These are phyloP conservation scores for Rhodotorula glutinis DNA, from an alignment of 1,284 basidiomycete genomes.

Conservation along the genomic window DNA sequence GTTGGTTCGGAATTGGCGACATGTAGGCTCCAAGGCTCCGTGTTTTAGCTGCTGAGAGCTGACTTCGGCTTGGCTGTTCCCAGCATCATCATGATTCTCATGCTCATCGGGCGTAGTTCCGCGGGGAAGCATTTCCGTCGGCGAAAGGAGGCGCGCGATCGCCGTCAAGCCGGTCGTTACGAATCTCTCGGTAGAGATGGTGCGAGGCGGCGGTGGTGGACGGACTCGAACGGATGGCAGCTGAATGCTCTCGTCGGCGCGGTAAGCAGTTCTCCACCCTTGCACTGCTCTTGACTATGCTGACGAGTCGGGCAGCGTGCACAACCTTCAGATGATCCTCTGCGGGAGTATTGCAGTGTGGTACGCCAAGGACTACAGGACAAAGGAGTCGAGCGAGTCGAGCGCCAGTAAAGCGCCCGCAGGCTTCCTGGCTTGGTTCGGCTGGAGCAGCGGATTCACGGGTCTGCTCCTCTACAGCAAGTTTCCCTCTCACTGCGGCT, in stretches of 20 bases:
- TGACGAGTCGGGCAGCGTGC: too few species aligned
- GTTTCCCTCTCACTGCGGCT: background rate
- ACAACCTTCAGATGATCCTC: background rate
- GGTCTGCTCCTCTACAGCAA: conserved; percentile 1
- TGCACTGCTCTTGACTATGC: too few species aligned
- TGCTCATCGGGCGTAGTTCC: background rate
- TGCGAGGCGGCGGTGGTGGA: background rate
- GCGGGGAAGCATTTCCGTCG: background rate
- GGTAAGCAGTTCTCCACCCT: background rate
- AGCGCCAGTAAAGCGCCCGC: background rate
- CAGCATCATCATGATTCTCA: background rate
- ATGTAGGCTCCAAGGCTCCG: background rate
- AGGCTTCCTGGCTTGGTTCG: background rate
- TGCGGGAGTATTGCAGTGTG: background rate
- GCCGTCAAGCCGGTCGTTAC: background rate
- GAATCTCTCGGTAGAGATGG: background rate
- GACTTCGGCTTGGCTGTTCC: background rate
- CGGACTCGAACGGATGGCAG: background rate
- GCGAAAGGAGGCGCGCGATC: background rate
- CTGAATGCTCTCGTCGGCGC: background rate
- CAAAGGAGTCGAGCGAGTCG: background rate
- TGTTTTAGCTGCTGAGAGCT: background rate
- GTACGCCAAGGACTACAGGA: background rate
- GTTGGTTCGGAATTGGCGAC: conserved; percentile 7
- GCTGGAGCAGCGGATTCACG: background rate